Base-by-base conservation (phyloP, 169 alveolate genomes). In the Plasmodium ovale region DNA sequence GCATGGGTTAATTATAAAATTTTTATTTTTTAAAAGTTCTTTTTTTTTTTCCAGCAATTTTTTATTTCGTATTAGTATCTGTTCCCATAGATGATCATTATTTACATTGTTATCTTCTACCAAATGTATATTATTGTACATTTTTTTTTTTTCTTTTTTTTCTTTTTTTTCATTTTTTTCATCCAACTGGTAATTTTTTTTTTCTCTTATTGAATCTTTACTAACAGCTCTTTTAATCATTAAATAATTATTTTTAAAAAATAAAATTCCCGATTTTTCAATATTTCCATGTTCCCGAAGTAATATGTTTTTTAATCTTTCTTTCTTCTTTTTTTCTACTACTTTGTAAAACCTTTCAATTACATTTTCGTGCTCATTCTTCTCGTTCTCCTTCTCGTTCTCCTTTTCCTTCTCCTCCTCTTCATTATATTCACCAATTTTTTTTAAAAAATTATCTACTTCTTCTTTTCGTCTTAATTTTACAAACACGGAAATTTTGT, bases 141-240 rank as follows among this genome's bases (percentile, higher is more conserved):
- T 42, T 85, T 42, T 85, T 16, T 84, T 31, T 47, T 79, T 54
- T 3, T 21, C 19, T 54, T 82, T 82, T 49, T 16, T 7, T 72
- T 54, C 29, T 77, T 62, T 77, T 51, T 79, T 65, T 62, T 64
- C 33, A n/a, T 71, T 56, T 72, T 56, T 72, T 54, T 56, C 72
- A 37, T 49, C 59, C 29, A 27, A n/a, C 6, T 16, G 37, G 7
- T 23, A 3, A 44, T 85, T 85, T 42, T 58, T 85, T 53, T 85
- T 85, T 9, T 85, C 72, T 49, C 54, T 58, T 53, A 85, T 56
- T 71, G 35, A 19, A 33, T 85, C 91, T 33, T 68, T 85, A 37
- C 58, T 53, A n/a, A 85, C 87, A 6, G 91, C 91, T 51, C 91
- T 85, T 69, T 85, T 85, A 42, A 85, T 68, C 87, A 85, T 70